Conservation (phyloP, 495 filamentous ascomycete species). For the Xylaria cubensis region DNA sequence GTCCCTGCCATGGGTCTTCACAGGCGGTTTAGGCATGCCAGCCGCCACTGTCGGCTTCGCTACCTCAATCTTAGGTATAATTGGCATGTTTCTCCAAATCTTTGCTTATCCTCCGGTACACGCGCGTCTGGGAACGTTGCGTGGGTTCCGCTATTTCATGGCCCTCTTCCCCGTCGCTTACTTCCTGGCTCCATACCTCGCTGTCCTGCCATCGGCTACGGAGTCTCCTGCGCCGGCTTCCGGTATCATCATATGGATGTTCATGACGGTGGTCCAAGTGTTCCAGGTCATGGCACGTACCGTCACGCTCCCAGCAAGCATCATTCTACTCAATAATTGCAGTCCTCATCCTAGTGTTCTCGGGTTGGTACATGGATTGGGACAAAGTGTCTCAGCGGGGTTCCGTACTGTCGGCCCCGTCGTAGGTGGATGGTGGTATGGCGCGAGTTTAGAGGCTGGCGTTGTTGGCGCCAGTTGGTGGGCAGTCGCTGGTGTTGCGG, state of each 20-base stretch:
- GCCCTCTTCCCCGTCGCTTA: conserved; percentile 77
- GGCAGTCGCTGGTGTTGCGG: conserved; percentile 68
- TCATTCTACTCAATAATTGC: conserved; percentile 84
- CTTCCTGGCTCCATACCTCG: conserved; percentile 73
- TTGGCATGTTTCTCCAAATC: conserved; percentile 82
- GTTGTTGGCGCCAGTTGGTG: conserved; percentile 82
- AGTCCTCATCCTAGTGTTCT: conserved; percentile 81
- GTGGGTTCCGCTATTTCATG: conserved; percentile 72
- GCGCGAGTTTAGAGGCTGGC: conserved; percentile 70
- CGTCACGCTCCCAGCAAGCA: conserved; percentile 77
- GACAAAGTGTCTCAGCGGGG: conserved; percentile 74
- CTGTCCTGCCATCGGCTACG: conserved; percentile 67
- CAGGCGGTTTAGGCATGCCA: conserved; percentile 78
- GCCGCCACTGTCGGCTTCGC: conserved; percentile 77
- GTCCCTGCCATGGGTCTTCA: conserved; percentile 71
- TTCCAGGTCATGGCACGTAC: conserved; percentile 79
- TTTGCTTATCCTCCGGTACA: conserved; percentile 75
- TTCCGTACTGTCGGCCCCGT: conserved; percentile 80
- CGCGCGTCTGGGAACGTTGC: conserved; percentile 69
- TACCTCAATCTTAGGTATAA: conserved; percentile 75
- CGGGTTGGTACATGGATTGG: conserved; percentile 82
- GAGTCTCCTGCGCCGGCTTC: conserved; percentile 68
- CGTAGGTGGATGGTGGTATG: conserved; percentile 73
- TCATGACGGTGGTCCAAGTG: conserved; percentile 70
- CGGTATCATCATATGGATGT: conserved; percentile 72